Evolutionary conservation across 768 basidiomycete genomes (phyloP).

Genomic region (Agrocybe pediades): DNA sequence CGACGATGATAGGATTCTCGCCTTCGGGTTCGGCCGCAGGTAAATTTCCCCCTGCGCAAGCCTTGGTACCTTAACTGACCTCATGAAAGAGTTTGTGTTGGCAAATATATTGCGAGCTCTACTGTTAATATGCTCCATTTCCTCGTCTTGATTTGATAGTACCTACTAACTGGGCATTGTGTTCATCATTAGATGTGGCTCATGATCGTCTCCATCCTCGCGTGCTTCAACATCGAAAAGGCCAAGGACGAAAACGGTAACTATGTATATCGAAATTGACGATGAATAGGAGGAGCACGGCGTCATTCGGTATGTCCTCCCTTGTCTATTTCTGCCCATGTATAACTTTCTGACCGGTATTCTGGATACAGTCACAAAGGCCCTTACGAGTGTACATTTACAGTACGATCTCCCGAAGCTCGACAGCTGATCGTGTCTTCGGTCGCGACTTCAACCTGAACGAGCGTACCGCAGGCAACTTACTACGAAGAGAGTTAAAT

Average conservation of each 20-base stretch:
- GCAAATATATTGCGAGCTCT: too few species aligned
- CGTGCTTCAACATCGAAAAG: neutral
- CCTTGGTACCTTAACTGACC: neutral
- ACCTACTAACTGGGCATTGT: too few species aligned
- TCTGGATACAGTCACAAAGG: neutral
- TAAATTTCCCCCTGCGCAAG: constrained; percentile 2
- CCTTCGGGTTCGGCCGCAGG: constrained; percentile 15
- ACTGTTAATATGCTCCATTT: too few species aligned
- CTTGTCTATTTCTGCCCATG: too few species aligned
- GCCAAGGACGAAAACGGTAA: constrained; percentile 4
- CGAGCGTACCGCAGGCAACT: neutral
- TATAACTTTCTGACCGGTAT: too few species aligned
- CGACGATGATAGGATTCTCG: constrained; percentile 3
- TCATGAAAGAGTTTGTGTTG: too few species aligned
- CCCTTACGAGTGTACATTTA: neutral
- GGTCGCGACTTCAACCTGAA: neutral
- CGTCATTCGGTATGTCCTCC: constrained; percentile 1
- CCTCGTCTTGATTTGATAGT: too few species aligned
- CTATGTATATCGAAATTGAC: constrained; percentile 12
- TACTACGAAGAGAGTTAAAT: neutral
- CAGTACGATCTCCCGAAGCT: neutral
- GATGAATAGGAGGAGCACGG: constrained; percentile 8
- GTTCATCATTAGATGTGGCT: constrained; percentile 5
- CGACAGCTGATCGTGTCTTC: neutral
- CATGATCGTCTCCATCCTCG: constrained; percentile 5